Conservation (phyloP, 768 basidiomycete species). For the Pulveroboletus sp. region DNA sequence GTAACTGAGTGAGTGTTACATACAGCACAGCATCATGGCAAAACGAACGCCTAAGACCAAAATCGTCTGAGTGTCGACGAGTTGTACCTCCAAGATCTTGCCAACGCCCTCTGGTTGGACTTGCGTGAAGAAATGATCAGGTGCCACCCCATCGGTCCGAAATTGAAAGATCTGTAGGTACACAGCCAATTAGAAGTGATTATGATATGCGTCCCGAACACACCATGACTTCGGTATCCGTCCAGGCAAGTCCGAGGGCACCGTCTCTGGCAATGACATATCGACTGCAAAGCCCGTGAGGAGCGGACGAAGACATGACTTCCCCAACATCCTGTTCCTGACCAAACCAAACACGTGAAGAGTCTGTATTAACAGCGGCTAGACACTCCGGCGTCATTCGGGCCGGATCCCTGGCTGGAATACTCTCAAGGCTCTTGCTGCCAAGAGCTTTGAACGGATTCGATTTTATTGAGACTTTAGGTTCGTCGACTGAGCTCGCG, state of each 20-base stretch:
- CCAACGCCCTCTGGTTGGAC: constrained; percentile 19
- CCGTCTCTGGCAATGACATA: constrained; percentile 23
- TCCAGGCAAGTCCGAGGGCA: constrained; percentile 45
- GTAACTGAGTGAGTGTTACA: constrained; percentile 2
- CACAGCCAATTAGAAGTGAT: background rate
- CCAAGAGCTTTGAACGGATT: constrained; percentile 60
- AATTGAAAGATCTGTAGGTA: constrained; percentile 19
- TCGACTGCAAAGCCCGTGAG: constrained; percentile 15
- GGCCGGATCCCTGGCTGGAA: constrained; percentile 23
- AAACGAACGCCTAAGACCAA: constrained; percentile 25
- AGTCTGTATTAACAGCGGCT: constrained; percentile 22
- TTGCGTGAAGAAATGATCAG: constrained; percentile 3
- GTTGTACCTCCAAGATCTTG: constrained; percentile 18
- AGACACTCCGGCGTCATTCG: constrained; percentile 24
- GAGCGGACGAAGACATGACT: constrained; percentile 12
- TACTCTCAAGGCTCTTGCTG: constrained; percentile 45
- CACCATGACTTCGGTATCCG: constrained; percentile 32
- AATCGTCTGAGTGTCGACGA: constrained; percentile 21
- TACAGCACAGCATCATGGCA: background rate
- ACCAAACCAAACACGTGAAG: constrained; percentile 24
- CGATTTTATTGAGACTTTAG: constrained; percentile 42
- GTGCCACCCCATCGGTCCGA: constrained; percentile 1
- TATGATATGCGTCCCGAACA: background rate
- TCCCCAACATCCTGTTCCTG: constrained; percentile 18
- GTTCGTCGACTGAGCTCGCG: constrained; percentile 21